phyloP scores from a whole-genome alignment of 441 rosid species.

The Rhodomyrtus psidioides region DNA sequence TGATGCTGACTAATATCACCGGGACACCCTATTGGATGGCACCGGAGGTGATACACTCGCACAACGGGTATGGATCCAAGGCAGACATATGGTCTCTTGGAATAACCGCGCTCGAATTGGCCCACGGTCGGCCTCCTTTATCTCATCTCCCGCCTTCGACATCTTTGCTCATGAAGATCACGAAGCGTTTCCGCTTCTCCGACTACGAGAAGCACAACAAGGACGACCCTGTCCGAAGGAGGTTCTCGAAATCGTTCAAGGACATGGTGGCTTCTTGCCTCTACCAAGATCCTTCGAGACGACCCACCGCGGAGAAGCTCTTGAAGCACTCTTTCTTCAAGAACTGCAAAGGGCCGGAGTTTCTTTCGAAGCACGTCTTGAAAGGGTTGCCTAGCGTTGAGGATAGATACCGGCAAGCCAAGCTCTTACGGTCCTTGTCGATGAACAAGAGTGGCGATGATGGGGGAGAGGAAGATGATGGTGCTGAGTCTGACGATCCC shows the following conservation, averaged over 20 bases:
- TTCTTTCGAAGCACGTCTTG: constrained; percentile 44
- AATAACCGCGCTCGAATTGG: constrained; percentile 74
- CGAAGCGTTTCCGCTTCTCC: constrained; percentile 57
- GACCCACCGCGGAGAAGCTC: constrained; percentile 75
- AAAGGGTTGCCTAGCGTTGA: constrained; percentile 54
- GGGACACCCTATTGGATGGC: constrained; percentile 95
- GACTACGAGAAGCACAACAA: constrained; percentile 48
- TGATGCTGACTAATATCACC: constrained; percentile 53
- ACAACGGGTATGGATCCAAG: constrained; percentile 58
- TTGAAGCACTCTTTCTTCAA: constrained; percentile 63
- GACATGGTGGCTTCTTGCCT: constrained; percentile 78
- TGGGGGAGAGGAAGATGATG: constrained; percentile 7
- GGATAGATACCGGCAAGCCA: constrained; percentile 41
- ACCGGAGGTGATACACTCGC: constrained; percentile 90
- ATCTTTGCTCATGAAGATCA: constrained; percentile 69
- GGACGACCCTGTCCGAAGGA: constrained; percentile 21
- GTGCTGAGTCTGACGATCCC: not conserved
- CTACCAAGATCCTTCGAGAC: constrained; percentile 63
- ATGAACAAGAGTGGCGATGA: not conserved
- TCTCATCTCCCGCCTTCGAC: constrained; percentile 76
- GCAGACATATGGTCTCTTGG: constrained; percentile 92
- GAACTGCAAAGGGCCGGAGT: constrained; percentile 52
- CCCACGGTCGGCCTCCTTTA: constrained; percentile 74
- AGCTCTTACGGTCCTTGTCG: not conserved
- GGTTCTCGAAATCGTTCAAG: constrained; percentile 69